Conservation (phyloP, 2,329 filamentous ascomycete genomes). For the Dendrostoma leiphaemia region DNA sequence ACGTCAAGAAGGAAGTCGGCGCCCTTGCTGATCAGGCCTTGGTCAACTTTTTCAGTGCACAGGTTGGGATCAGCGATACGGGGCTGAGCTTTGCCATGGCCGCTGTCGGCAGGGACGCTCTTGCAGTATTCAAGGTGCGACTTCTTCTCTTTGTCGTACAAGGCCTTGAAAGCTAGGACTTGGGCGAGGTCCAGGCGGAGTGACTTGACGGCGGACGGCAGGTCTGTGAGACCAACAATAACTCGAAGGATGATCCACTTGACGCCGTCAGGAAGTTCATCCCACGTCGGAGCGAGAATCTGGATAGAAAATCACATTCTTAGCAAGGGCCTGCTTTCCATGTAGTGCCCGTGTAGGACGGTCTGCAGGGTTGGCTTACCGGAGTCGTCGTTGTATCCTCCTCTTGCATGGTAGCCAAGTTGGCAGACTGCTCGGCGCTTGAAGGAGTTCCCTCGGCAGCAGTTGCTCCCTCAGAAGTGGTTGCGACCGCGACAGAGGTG, state of each 20-base stretch:
- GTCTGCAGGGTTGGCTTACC: too few relatives aligned
- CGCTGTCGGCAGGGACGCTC: neutral
- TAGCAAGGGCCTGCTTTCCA: neutral
- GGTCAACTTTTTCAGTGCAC: neutral
- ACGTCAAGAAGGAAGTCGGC: neutral
- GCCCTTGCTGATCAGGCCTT: neutral
- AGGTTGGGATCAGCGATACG: too few relatives aligned
- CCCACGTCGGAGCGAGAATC: conserved; percentile 18
- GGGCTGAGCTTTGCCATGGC: neutral
- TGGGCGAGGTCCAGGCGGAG: conserved; percentile 20
- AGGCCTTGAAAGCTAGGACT: conserved; percentile 13
- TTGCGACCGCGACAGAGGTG: too few relatives aligned
- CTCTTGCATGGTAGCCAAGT: too few relatives aligned
- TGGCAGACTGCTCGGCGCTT: too few relatives aligned
- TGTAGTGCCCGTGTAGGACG: too few relatives aligned
- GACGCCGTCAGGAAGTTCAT: conserved; percentile 20
- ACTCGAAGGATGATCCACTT: conserved; percentile 24
- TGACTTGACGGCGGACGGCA: conserved; percentile 7
- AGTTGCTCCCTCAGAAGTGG: too few relatives aligned
- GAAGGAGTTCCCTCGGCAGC: too few relatives aligned
- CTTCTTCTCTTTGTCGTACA: conserved; percentile 17
- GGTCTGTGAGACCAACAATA: conserved; percentile 13
- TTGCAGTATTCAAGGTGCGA: neutral
- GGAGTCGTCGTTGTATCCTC: too few relatives aligned
- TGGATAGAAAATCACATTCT: neutral